Conservation (phyloP, 2,329 filamentous ascomycete genomes). For the Pseudogymnoascus sp. region DNA sequence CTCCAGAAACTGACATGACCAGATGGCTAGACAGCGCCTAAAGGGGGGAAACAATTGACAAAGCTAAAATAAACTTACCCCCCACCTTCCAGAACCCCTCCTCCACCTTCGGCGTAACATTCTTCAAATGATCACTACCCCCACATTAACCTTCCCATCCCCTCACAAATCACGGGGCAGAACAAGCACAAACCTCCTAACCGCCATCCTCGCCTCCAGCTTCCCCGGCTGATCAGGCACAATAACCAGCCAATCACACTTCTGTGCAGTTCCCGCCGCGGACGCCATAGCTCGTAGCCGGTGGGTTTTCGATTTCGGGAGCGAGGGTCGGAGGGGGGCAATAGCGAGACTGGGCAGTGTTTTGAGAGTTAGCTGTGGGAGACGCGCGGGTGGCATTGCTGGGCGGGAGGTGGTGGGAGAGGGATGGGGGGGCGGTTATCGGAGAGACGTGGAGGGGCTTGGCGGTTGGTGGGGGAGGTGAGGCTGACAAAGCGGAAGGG, state of each 20-base stretch:
- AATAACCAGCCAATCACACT: slow-evolving; percentile 60
- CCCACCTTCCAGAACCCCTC: slow-evolving; percentile 55
- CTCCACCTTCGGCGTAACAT: slow-evolving; percentile 43
- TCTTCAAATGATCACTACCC: slow-evolving; percentile 27
- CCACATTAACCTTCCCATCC: not conserved
- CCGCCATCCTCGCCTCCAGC: slow-evolving; percentile 52
- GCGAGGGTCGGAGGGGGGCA: not conserved
- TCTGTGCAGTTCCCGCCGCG: slow-evolving; percentile 19
- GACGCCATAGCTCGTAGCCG: slow-evolving; percentile 8
- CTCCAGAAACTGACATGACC: not conserved
- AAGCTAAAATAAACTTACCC: slow-evolving; percentile 36
- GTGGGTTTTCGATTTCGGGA: not conserved
- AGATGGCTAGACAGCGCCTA: not conserved
- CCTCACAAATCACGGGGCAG: not conserved
- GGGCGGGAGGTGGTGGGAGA: not conserved
- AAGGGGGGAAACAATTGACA: not conserved
- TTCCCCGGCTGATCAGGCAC: slow-evolving; percentile 57
- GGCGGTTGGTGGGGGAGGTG: not conserved
- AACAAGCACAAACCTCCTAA: slow-evolving; percentile 40
- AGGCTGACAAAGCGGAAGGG: not conserved
- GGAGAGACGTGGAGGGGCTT: not conserved
- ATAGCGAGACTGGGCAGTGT: not conserved
- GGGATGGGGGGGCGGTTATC: not conserved
- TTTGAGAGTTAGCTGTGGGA: slow-evolving; percentile 1
- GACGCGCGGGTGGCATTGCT: slow-evolving; percentile 5